phyloP scores from a whole-genome alignment of 495 filamentous ascomycete species.

The Daldinia loculata region DNA sequence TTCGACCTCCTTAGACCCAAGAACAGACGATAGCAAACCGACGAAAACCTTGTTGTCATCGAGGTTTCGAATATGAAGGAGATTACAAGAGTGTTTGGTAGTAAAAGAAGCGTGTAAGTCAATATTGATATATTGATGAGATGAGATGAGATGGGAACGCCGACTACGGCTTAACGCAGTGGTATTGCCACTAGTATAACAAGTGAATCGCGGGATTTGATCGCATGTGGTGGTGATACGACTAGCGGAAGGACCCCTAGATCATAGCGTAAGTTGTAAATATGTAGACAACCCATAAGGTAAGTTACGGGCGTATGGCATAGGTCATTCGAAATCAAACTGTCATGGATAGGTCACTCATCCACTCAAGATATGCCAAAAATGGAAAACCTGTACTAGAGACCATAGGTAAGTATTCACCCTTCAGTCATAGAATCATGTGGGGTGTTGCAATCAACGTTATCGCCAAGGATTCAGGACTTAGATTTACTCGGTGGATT shows the following conservation, averaged over 20 bases:
- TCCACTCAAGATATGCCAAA: constrained; percentile 1
- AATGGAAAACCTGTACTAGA: constrained; percentile 2
- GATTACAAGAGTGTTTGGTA: background rate
- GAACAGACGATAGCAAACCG: constrained; percentile 4
- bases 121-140: background rate
- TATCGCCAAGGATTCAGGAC: constrained; percentile 20
- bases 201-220: background rate
- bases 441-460: constrained; percentile 28
- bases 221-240: constrained; percentile 19
- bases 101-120: background rate
- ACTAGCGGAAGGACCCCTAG: constrained; percentile 1
- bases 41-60: background rate
- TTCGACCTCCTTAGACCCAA: constrained; percentile 12
- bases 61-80: background rate
- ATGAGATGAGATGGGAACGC: background rate
- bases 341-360: constrained; percentile 23
- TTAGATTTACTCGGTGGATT: constrained; percentile 8
- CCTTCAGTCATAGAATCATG: constrained; percentile 1
- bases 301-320: background rate
- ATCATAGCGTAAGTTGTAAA: background rate
- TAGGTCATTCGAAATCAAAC: constrained; percentile 16
- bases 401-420: background rate
- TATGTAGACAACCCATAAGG: background rate
- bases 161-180: constrained; percentile 1
- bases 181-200: constrained; percentile 15